A percentile compares a stretch with the other conserved stretches of the same genome.
phyloP scores from a whole-genome alignment of 176 grass and related monocot species.

The Bolboschoenus planiculmis region DNA sequence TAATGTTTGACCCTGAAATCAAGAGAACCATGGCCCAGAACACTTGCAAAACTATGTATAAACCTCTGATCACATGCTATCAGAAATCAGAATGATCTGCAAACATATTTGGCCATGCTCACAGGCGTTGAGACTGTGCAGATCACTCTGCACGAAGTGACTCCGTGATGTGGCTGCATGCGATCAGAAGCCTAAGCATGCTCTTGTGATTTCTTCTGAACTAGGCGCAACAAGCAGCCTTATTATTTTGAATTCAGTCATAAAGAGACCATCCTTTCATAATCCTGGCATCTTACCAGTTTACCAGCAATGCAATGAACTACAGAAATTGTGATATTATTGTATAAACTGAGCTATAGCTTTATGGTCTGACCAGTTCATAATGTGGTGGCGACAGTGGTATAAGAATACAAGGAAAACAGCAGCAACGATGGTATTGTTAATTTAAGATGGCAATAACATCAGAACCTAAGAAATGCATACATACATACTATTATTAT shows the following conservation, averaged over 20 bases:
- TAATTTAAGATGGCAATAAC: neutral
- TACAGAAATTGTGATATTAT: neutral
- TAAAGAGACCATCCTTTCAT: neutral
- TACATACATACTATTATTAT: neutral
- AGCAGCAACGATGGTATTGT: neutral
- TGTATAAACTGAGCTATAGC: neutral
- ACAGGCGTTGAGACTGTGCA: neutral
- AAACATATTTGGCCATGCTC: neutral
- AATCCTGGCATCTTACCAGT: neutral
- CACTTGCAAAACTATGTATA: neutral
- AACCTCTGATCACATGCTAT: neutral
- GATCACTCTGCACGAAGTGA: neutral
- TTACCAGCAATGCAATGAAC: neutral
- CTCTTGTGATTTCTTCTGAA: neutral
- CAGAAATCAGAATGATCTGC: neutral
- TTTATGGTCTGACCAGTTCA: neutral
- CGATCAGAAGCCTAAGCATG: neutral
- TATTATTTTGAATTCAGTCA: neutral
- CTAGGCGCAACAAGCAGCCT: neutral
- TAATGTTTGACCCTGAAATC: neutral
- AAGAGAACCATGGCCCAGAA: neutral
- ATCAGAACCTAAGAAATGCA: neutral
- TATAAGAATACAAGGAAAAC: neutral
- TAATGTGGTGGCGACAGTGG: neutral
- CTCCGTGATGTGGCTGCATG: neutral